These are phyloP conservation scores for Suhomyces kunorum DNA, from an alignment of 1,139 yeast genomes.

Conservation along the genomic window DNA sequence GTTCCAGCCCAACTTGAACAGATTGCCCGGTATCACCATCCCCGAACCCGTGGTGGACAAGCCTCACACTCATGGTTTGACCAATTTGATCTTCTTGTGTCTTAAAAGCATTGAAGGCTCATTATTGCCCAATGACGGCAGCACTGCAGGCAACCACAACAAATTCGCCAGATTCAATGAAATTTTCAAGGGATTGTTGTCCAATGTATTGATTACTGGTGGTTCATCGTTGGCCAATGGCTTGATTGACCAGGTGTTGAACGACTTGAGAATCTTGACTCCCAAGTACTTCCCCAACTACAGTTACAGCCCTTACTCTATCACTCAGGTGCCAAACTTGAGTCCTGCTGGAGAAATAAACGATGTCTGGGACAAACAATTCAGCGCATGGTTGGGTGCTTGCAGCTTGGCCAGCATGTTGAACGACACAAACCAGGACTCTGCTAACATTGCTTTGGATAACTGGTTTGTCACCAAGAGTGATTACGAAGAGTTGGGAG, in stretches of 20 bases:
- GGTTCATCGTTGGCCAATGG: constrained; percentile 62
- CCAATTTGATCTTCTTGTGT: constrained; percentile 44
- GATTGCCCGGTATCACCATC: constrained; percentile 26
- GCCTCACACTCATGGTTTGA: constrained; percentile 48
- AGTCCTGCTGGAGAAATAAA: constrained; percentile 28
- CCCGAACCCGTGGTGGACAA: constrained; percentile 42
- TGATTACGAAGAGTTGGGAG: constrained; percentile 63
- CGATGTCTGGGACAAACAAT: constrained; percentile 54
- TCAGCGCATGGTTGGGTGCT: constrained; percentile 69
- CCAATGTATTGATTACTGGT: constrained; percentile 70
- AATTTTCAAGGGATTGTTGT: constrained; percentile 43
- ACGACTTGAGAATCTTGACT: constrained; percentile 54
- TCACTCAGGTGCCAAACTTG: constrained; percentile 23
- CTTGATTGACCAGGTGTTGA: constrained; percentile 59
- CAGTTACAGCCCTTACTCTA: constrained; percentile 37
- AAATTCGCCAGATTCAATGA: constrained; percentile 43
- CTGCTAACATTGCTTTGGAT: constrained; percentile 48
- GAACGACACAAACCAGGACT: constrained; percentile 41
- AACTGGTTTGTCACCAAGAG: constrained; percentile 57
- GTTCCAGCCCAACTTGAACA: constrained; percentile 52
- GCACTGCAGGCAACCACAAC: constrained; percentile 24
- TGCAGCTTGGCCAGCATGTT: constrained; percentile 59
- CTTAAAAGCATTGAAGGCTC: constrained; percentile 42
- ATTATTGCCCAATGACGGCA: constrained; percentile 28
- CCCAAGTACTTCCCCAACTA: constrained; percentile 53